Conservation (phyloP, 73 alveolate species). For the Stentor roeselii region DNA sequence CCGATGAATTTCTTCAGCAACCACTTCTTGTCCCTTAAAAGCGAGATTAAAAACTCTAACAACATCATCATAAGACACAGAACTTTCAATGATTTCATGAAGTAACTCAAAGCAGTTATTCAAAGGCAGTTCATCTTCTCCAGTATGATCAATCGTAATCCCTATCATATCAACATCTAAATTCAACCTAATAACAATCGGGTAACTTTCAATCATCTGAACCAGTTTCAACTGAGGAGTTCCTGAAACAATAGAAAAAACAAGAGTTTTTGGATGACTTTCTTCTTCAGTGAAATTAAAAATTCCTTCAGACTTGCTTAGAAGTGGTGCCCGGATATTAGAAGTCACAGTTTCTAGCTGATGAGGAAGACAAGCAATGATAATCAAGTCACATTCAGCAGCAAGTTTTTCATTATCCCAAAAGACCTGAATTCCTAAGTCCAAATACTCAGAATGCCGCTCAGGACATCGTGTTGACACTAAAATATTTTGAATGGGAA, state of each 20-base stretch:
- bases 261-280: background rate
- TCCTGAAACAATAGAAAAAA: slow-evolving; percentile 23
- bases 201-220: background rate
- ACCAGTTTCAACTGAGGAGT: background rate
- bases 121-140: background rate
- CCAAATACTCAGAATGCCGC: background rate
- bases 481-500: background rate
- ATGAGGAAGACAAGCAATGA: slow-evolving; percentile 14
- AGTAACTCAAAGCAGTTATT: background rate
- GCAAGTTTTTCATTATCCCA: slow-evolving; percentile 14
- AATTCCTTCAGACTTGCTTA: background rate
- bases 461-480: slow-evolving; percentile 21
- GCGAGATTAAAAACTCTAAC: background rate
- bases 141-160: background rate
- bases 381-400: slow-evolving; percentile 3
- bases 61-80: background rate
- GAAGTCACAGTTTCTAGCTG: background rate
- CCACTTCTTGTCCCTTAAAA: background rate
- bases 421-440: background rate
- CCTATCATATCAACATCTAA: slow-evolving; percentile 1
- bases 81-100: background rate
- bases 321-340: background rate
- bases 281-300: slow-evolving; percentile 20
- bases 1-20: background rate
- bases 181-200: background rate